phyloP scores from a whole-genome alignment of 2,329 filamentous ascomycete genomes.

The Onygenales sp. region DNA sequence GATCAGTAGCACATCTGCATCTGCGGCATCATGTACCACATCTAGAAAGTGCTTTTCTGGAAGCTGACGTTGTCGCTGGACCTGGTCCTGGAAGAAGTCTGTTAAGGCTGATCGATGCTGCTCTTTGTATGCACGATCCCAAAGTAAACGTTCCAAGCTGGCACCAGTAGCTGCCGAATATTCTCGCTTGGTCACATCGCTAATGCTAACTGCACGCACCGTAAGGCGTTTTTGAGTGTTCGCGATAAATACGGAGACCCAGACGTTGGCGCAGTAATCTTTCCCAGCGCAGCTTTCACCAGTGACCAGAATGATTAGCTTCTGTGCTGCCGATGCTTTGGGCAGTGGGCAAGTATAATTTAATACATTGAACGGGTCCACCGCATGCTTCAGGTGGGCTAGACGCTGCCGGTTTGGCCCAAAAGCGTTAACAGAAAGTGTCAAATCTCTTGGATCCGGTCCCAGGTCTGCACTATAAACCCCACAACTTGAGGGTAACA shows the following conservation, averaged over 20 bases:
- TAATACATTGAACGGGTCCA: constrained; percentile 45
- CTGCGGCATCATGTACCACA: constrained; percentile 31
- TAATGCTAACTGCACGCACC: constrained; percentile 45
- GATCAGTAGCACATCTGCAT: constrained; percentile 49
- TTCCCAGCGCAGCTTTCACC: constrained; percentile 46
- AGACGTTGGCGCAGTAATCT: constrained; percentile 49
- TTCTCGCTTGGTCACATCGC: constrained; percentile 47
- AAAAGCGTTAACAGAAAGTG: constrained; percentile 46
- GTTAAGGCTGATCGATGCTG: constrained; percentile 46
- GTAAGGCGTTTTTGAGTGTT: constrained; percentile 19
- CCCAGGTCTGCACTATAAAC: constrained; percentile 54
- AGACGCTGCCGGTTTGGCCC: constrained; percentile 45
- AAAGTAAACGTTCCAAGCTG: constrained; percentile 39
- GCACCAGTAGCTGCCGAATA: constrained; percentile 44
- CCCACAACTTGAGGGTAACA: constrained; percentile 44
- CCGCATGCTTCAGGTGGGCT: constrained; percentile 39
- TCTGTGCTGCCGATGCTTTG: constrained; percentile 24
- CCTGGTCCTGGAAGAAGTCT: constrained; percentile 41
- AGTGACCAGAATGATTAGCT: constrained; percentile 49
- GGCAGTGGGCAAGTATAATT: constrained; percentile 48
- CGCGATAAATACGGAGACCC: constrained; percentile 35
- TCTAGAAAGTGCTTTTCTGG: constrained; percentile 44
- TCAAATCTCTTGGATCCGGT: constrained; percentile 48
- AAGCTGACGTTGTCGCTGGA: constrained; percentile 35
- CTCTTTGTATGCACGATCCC: constrained; percentile 53